Conservation (phyloP, 2,329 filamentous ascomycete species). For the Apiospora koreana region DNA sequence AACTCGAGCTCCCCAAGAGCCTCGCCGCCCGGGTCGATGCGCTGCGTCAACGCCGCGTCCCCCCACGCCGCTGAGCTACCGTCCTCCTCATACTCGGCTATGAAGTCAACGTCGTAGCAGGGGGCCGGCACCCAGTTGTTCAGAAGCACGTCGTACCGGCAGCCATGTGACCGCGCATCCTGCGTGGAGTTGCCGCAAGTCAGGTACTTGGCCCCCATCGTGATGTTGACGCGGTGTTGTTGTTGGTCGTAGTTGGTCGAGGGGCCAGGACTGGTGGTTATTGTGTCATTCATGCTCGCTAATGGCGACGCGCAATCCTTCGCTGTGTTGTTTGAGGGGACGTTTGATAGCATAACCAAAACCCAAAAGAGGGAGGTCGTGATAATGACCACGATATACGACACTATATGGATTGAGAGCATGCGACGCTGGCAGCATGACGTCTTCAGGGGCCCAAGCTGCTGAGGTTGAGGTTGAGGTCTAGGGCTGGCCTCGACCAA, state of each 20-base stretch:
- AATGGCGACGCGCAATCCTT: not conserved
- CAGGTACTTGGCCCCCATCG: not conserved
- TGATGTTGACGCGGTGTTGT: slow-evolving; percentile 19
- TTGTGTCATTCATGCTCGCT: not conserved
- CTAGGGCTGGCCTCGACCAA: not conserved
- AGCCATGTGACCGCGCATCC: slow-evolving; percentile 20
- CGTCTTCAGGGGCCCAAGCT: not conserved
- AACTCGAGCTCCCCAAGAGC: not conserved
- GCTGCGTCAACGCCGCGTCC: slow-evolving; percentile 25
- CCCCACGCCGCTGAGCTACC: slow-evolving; percentile 24
- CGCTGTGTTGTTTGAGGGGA: slow-evolving; percentile 6
- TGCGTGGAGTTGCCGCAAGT: slow-evolving; percentile 22
- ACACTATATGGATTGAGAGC: not conserved
- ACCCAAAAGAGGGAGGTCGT: slow-evolving; percentile 26
- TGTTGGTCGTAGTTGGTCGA: slow-evolving; percentile 16
- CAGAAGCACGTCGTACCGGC: slow-evolving; percentile 27
- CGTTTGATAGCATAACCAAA: slow-evolving; percentile 19
- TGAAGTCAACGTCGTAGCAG: slow-evolving; percentile 24
- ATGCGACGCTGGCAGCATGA: not conserved
- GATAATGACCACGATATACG: slow-evolving; percentile 21
- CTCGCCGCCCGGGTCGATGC: slow-evolving; percentile 14
- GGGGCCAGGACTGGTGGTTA: not conserved
- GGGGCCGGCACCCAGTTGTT: slow-evolving; percentile 27
- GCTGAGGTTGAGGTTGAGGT: not conserved
- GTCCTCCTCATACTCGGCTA: slow-evolving; percentile 29